A percentile compares a stretch with the other conserved stretches of the same genome.
These are phyloP conservation scores for Albizia julibrissin DNA, from an alignment of 306 rosid genomes.

Conservation along the genomic window DNA sequence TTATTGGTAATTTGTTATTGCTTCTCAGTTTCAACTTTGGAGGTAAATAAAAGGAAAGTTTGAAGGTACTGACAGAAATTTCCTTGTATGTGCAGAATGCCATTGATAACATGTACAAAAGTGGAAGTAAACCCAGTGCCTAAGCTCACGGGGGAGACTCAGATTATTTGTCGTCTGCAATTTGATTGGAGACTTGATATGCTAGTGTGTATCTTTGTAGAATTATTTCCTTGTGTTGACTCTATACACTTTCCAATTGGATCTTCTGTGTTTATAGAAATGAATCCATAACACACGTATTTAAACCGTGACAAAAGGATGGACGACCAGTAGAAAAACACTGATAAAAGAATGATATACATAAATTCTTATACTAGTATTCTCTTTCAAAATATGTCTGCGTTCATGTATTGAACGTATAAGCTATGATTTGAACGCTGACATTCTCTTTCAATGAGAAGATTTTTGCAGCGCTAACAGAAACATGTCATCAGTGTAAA, in stretches of 20 bases:
- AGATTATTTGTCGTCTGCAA: slow-evolving; percentile 22
- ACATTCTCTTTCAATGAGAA: not conserved
- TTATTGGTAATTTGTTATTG: not conserved
- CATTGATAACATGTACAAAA: slow-evolving; percentile 81
- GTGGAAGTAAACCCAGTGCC: slow-evolving; percentile 52
- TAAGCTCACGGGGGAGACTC: slow-evolving; percentile 19
- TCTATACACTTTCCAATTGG: slow-evolving; percentile 28
- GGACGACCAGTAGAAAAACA: not conserved
- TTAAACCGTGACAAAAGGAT: not conserved
- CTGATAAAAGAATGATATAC: not conserved
- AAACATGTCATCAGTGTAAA: not conserved
- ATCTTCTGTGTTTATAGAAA: not conserved
- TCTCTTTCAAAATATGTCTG: not conserved
- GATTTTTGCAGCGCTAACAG: not conserved
- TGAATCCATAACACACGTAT: not conserved
- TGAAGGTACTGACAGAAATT: slow-evolving; percentile 30
- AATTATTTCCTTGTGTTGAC: slow-evolving; percentile 19
- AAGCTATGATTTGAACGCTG: no score
- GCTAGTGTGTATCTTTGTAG: not conserved
- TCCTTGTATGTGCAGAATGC: slow-evolving; percentile 44
- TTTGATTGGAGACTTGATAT: not conserved
- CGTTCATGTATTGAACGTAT: not conserved
- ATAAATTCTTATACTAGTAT: no score
- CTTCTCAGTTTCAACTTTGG: not conserved
- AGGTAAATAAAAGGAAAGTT: not conserved